phyloP scores from a whole-genome alignment of 2,329 filamentous ascomycete species.

The Thelonectria olida region DNA sequence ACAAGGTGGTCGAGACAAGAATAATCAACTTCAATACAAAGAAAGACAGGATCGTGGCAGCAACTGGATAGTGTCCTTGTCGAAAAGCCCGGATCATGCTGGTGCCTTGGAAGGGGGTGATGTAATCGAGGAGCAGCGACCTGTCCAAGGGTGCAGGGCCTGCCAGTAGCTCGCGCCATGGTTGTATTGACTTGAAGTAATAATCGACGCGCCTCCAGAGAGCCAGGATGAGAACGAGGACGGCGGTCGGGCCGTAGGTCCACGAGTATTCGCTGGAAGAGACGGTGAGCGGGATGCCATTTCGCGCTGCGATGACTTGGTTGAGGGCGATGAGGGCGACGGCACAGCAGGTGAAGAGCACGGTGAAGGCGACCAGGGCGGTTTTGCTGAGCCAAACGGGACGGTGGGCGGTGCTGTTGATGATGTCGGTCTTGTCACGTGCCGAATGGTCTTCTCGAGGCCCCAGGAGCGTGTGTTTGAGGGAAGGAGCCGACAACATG shows the following conservation, averaged over 20 bases:
- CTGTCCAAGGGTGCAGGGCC: neutral
- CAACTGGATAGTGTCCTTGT: neutral
- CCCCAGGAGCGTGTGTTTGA: too few species aligned
- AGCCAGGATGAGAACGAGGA: slow-evolving; percentile 1
- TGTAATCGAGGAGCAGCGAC: slow-evolving; percentile 6
- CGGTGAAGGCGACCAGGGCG: neutral
- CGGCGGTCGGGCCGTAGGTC: neutral
- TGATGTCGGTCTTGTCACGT: too few species aligned
- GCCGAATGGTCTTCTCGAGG: too few species aligned
- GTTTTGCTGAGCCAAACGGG: neutral
- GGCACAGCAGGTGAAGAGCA: neutral
- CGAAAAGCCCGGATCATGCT: neutral
- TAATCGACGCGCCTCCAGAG: slow-evolving; percentile 9
- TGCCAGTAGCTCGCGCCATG: neutral
- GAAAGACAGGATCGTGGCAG: neutral
- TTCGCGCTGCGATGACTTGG: neutral
- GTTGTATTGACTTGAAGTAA: neutral
- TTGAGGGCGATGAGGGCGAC: neutral
- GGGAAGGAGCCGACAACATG: too few species aligned
- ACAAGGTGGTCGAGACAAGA: neutral
- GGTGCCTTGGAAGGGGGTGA: neutral
- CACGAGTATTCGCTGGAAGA: neutral
- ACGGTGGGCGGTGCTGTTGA: too few species aligned
- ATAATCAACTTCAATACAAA: neutral
- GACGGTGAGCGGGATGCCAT: neutral